Base-by-base conservation (phyloP, 1,284 basidiomycete species). In the Omphalotus olearius region DNA sequence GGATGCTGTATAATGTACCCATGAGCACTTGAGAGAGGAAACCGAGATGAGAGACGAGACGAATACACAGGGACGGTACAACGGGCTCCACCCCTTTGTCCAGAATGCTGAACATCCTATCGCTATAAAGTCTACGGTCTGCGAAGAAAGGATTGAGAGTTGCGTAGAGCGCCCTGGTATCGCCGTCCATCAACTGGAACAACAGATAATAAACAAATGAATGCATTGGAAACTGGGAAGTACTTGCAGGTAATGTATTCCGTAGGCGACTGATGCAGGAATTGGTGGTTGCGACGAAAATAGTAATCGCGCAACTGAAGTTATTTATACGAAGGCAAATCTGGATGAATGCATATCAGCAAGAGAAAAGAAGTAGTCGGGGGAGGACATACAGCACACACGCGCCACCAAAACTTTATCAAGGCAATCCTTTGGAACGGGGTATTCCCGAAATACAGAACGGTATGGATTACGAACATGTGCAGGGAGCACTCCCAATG, bases 311-410 rank as follows among this genome's bases (percentile, higher is more conserved):
- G 16, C 62, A 64, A 14, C 68, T 71, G 51, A 69, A 78, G 53
- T 79, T 78, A 28, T 72, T 68, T 17, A 75, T 57, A 16, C 64
- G 62, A 26, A 75, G 58, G 43, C 74, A 78, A 45, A 66, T 62
- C 76, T 79, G 54, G 18, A n/a, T 10, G 40, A 16, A 16, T 10
- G 50, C 16, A 10, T 9, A 20, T 37, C 17, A 33, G 41, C 17
- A 20, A 5, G 16, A 40, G 5, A 45, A 43, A 16, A 39, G 28
- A n/a, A 33, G 30, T 9, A 13, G 30, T 9, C 3, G 30, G 7
- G 9, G 9, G 13, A 36, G 20, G 33, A 57, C 69, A 53, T 49
- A 77, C 76, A 3, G 54, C 62, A 10, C 76, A 68, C 42, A 75
- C 53, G 43, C 72, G 69, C 7, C 75, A 47, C 67, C 76, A 76